These are phyloP conservation scores for Cladophialophora carrionii DNA, from an alignment of 2,329 filamentous ascomycete species.

Conservation along the genomic window DNA sequence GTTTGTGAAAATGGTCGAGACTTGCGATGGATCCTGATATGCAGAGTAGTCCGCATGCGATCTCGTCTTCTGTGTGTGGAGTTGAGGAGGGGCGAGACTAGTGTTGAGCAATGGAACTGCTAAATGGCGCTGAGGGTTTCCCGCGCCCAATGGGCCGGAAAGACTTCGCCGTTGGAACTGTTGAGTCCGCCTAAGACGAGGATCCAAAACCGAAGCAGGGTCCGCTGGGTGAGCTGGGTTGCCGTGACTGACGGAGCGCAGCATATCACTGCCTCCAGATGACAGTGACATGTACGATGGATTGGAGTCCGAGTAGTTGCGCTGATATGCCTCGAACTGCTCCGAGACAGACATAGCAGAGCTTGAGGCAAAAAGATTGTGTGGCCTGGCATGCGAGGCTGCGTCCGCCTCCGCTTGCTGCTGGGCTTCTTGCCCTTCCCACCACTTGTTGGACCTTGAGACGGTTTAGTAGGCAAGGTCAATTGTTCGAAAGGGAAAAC, in stretches of 20 bases:
- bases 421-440: constrained; percentile 37
- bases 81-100: background rate
- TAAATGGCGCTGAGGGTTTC: constrained; percentile 1
- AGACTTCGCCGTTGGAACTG: background rate
- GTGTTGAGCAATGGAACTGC: background rate
- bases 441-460: constrained; percentile 45
- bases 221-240: background rate
- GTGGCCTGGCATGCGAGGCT: constrained; percentile 5
- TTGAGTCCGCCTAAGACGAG: background rate
- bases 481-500: constrained; percentile 28
- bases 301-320: constrained; percentile 11
- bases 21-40: constrained; percentile 9
- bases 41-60: constrained; percentile 17
- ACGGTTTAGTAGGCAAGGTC: constrained; percentile 13
- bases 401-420: constrained; percentile 8
- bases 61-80: constrained; percentile 14
- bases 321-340: background rate
- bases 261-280: constrained; percentile 6
- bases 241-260: constrained; percentile 12
- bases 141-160: background rate
- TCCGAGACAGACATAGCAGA: constrained; percentile 1
- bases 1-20: constrained; percentile 4
- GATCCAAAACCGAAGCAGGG: background rate
- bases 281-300: background rate
- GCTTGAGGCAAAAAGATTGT: constrained; percentile 1